These are phyloP conservation scores for Penicillium mononematosum DNA, from an alignment of 495 filamentous ascomycete species.

Conservation along the genomic window DNA sequence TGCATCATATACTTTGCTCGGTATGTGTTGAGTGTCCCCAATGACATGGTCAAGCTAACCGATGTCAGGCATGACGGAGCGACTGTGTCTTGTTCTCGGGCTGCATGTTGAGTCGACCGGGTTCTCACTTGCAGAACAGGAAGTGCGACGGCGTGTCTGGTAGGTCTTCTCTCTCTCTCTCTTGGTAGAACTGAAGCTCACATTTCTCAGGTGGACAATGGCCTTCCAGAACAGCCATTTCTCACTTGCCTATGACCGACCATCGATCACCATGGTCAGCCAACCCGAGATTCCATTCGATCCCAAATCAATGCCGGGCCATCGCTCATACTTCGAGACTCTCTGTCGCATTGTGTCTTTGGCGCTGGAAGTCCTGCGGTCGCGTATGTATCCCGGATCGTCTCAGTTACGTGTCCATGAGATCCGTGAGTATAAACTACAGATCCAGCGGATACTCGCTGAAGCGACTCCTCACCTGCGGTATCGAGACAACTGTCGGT, in stretches of 20 bases:
- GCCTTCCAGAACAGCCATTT: slow-evolving; percentile 63
- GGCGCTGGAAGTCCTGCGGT: slow-evolving; percentile 54
- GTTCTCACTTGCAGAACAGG: slow-evolving; percentile 37
- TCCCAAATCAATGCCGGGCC: slow-evolving; percentile 47
- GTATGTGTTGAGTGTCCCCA: slow-evolving; percentile 27
- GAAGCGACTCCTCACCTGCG: slow-evolving; percentile 55
- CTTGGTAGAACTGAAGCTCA: slow-evolving; percentile 11
- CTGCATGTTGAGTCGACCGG: slow-evolving; percentile 54
- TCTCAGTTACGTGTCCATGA: slow-evolving; percentile 41
- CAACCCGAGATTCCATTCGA: slow-evolving; percentile 52
- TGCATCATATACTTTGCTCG: slow-evolving; percentile 58
- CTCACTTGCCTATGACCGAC: slow-evolving; percentile 60
- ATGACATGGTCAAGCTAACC: slow-evolving; percentile 9
- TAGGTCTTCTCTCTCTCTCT: slow-evolving; percentile 19
- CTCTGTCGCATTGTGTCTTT: slow-evolving; percentile 55
- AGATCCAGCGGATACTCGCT: slow-evolving; percentile 49
- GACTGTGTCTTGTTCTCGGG: slow-evolving; percentile 58
- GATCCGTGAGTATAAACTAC: slow-evolving; percentile 52
- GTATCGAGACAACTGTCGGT: slow-evolving; percentile 45
- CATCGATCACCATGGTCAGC: slow-evolving; percentile 53
- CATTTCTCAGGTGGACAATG: slow-evolving; percentile 50
- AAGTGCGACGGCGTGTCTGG: slow-evolving; percentile 43
- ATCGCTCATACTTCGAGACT: slow-evolving; percentile 53
- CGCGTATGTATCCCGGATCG: slow-evolving; percentile 44
- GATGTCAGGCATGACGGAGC: slow-evolving; percentile 53